Base-by-base conservation (phyloP, 2,329 filamentous ascomycete genomes). In the Thelonectria discophora region DNA sequence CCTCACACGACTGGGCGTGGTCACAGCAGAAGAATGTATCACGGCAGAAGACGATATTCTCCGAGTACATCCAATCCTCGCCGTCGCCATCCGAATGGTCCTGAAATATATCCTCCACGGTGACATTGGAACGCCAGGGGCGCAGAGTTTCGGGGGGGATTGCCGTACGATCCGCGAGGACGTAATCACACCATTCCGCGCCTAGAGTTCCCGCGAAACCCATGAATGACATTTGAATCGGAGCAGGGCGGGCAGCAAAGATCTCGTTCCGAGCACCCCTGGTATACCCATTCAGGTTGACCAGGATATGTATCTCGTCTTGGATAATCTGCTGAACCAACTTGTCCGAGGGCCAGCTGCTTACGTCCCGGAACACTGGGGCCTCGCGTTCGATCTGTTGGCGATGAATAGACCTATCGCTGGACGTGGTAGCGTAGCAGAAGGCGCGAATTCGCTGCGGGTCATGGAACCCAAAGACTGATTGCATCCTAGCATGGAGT, bases 211-310 rank as follows among this genome's bases (percentile, higher is more conserved):
- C 95, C 0, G 95, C 95, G 74, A 99, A 99, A 0, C 95, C 95
- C 95, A 99, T 99, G 73, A 99, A 99, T 0, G 95, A 97, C 95
- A 99, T 99, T 68, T 99, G 95, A 45, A 99, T 93, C 0, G 95
- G 95, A 2, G 94, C 93, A 15, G 95, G 93, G 24, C 96, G 88
- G 20, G 95, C 95, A 20, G 95, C 95, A 75, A 99, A 99, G 4
- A 99, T 90, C 74, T 99, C 95, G 70, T 99, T 99, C 21, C 94
- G 88, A n/a, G 95, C 95, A 30, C 95, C 95, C 55, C 95, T 86
- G 0, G 95, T 99, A 76, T 99, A 99, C 11, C 95, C 95, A 71
- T 99, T 99, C n/a, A 99, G 84, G 66, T 99, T 99, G 70, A 99
- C 88, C 18, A 99, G 84, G 43, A 99, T 95, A 73, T 99, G 95